Conservation (phyloP, 1,139 yeast species). For the Scheffersomyces titani region DNA sequence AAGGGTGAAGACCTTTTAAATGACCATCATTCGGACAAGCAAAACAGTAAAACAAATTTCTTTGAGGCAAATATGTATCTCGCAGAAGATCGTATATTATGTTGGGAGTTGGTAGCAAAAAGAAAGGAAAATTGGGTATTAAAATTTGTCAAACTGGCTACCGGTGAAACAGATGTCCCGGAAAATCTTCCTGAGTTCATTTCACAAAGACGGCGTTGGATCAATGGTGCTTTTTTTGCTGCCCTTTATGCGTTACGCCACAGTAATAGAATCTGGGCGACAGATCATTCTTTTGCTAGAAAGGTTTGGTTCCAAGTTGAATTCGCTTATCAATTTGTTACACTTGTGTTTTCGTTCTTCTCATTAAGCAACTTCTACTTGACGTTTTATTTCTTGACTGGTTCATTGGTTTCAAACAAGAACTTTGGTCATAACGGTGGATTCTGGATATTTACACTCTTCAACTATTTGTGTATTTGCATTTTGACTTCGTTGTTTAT, state of each 20-base stretch:
- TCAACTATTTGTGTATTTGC: conserved; percentile 82
- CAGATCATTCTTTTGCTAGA: conserved; percentile 78
- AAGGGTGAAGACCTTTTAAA: conserved; percentile 74
- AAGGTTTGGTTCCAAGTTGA: conserved; percentile 81
- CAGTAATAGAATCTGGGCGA: conserved; percentile 77
- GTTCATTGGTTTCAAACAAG: conserved; percentile 62
- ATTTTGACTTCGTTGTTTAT: conserved; percentile 82
- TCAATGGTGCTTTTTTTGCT: conserved; percentile 96
- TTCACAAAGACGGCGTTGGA: conserved; percentile 96
- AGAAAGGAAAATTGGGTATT: conserved; percentile 86
- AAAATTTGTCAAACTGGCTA: conserved; percentile 88
- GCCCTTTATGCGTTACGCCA: conserved; percentile 86
- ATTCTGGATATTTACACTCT: conserved; percentile 75
- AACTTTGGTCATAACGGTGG: conserved; percentile 69
- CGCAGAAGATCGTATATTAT: conserved; percentile 94
- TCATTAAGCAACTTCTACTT: conserved; percentile 87
- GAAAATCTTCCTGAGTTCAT: conserved; percentile 87
- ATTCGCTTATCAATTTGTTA: conserved; percentile 77
- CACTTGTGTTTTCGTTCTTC: conserved; percentile 81
- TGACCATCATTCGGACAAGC: conserved; percentile 22
- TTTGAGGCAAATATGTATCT: conserved; percentile 96
- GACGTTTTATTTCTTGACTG: conserved; percentile 91
- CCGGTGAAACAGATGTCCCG: conserved; percentile 98
- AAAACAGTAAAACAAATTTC: conserved; percentile 59
- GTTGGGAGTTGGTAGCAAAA: conserved; percentile 97